A percentile compares a stretch with the other conserved stretches of the same genome.
These are phyloP conservation scores for Arthrinium phaeospermum DNA, from an alignment of 2,329 filamentous ascomycete species.

Conservation along the genomic window DNA sequence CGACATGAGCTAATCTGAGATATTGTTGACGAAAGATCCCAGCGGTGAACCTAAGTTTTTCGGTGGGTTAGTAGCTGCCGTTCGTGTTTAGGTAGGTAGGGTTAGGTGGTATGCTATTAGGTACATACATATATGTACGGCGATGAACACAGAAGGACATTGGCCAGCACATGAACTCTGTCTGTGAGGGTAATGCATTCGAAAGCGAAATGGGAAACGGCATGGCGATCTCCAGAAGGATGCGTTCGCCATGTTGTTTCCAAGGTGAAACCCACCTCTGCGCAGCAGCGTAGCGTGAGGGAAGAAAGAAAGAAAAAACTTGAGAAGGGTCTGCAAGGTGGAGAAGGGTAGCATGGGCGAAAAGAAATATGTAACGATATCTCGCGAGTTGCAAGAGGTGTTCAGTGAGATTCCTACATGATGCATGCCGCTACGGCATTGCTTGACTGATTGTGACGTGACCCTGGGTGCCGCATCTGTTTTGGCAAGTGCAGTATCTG, in stretches of 20 bases:
- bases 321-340: not conserved
- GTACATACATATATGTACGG: not conserved
- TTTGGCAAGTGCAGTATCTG: conserved; percentile 15
- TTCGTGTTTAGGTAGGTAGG: conserved; percentile 6
- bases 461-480: not conserved
- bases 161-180: conserved; percentile 6
- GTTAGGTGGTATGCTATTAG: not conserved
- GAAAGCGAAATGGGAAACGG: not conserved
- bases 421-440: not conserved
- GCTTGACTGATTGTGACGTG: not conserved
- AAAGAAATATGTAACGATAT: conserved; percentile 1
- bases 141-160: not conserved
- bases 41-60: conserved; percentile 8
- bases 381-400: not conserved
- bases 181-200: not conserved
- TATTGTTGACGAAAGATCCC: conserved; percentile 7
- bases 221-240: conserved; percentile 1
- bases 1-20: conserved; percentile 16
- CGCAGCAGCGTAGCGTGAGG: not conserved
- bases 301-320: not conserved
- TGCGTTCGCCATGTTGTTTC: not conserved
- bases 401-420: not conserved
- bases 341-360: not conserved
- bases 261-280: not conserved
- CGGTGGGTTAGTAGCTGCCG: conserved; percentile 10